A percentile compares a stretch with the other conserved stretches of the same genome.
phyloP scores from a whole-genome alignment of 805 yeast genomes.

The Hyphopichia homilentoma region DNA sequence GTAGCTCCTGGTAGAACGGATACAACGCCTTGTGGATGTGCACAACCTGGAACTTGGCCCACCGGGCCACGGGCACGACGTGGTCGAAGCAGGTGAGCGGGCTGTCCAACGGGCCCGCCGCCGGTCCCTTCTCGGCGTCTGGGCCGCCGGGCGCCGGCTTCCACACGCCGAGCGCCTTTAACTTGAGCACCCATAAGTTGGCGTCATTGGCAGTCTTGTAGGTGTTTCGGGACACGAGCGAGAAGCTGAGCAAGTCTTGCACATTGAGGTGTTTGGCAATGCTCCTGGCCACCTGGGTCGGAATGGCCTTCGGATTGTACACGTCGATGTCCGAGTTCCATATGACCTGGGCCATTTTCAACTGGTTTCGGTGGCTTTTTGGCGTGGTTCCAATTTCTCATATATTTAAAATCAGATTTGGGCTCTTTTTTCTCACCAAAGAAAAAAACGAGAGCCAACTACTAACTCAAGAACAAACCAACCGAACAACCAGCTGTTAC shows the following conservation, averaged over 20 bases:
- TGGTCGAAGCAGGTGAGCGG: slow-evolving; percentile 35
- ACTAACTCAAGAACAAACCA: background rate
- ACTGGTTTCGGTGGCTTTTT: too few relatives aligned
- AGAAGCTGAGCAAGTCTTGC: slow-evolving; percentile 36
- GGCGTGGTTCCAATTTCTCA: too few relatives aligned
- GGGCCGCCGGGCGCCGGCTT: slow-evolving; percentile 7
- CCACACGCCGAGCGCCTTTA: slow-evolving; percentile 38
- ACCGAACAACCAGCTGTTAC: too few relatives aligned
- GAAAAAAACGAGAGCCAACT: background rate
- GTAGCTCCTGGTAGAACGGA: slow-evolving; percentile 46
- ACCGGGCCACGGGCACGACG: slow-evolving; percentile 18
- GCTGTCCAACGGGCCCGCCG: slow-evolving; percentile 7
- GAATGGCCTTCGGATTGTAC: slow-evolving; percentile 35
- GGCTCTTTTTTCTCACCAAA: too few relatives aligned
- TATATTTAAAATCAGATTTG: too few relatives aligned
- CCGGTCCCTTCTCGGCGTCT: slow-evolving; percentile 6
- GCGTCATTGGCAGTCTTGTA: slow-evolving; percentile 35
- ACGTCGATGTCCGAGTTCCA: slow-evolving; percentile 47
- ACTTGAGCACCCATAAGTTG: slow-evolving; percentile 35
- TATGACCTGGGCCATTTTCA: slow-evolving; percentile 39
- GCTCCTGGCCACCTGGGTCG: slow-evolving; percentile 32
- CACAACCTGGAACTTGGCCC: slow-evolving; percentile 38
- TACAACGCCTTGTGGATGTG: slow-evolving; percentile 35
- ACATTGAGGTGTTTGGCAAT: slow-evolving; percentile 32
- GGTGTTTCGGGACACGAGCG: slow-evolving; percentile 36